A percentile compares a stretch with the other conserved stretches of the same genome.
Conservation (phyloP, 306 rosid species). For the Aeschynomene evenia region DNA sequence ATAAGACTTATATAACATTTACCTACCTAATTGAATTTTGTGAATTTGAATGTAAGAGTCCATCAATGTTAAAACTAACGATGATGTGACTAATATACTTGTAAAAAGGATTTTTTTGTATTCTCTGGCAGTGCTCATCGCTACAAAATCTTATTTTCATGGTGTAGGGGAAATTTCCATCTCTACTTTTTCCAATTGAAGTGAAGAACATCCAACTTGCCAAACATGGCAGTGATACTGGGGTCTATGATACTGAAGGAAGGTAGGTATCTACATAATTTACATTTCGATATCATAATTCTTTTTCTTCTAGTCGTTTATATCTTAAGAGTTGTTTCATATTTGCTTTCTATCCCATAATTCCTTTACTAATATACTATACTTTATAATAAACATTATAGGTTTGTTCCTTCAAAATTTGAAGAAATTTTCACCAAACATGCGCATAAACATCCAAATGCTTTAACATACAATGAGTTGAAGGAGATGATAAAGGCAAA, state of each 20-base stretch:
- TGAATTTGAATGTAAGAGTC: too few species aligned
- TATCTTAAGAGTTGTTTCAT: not conserved
- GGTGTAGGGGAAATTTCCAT: slow-evolving; percentile 65
- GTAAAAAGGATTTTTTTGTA: not conserved
- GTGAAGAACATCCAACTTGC: slow-evolving; percentile 48
- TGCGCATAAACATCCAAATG: slow-evolving; percentile 49
- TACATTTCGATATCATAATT: not conserved
- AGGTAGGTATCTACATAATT: slow-evolving; percentile 40
- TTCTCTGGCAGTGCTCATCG: not conserved
- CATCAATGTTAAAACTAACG: too few species aligned
- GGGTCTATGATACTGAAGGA: slow-evolving; percentile 67
- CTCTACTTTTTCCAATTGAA: slow-evolving; percentile 67
- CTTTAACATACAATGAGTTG: slow-evolving; percentile 66
- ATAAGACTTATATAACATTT: too few species aligned
- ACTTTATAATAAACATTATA: slow-evolving; percentile 8
- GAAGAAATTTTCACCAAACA: slow-evolving; percentile 71
- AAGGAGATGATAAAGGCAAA: slow-evolving; percentile 50
- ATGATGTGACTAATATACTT: not conserved
- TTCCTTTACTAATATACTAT: not conserved
- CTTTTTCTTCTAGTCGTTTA: not conserved
- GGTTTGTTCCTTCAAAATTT: slow-evolving; percentile 66
- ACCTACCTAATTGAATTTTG: too few species aligned
- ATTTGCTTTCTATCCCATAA: not conserved
- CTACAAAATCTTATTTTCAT: not conserved
- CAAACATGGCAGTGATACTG: slow-evolving; percentile 76